Base-by-base conservation (phyloP, 2,329 filamentous ascomycete species). In the Cryphonectria naterciae region DNA sequence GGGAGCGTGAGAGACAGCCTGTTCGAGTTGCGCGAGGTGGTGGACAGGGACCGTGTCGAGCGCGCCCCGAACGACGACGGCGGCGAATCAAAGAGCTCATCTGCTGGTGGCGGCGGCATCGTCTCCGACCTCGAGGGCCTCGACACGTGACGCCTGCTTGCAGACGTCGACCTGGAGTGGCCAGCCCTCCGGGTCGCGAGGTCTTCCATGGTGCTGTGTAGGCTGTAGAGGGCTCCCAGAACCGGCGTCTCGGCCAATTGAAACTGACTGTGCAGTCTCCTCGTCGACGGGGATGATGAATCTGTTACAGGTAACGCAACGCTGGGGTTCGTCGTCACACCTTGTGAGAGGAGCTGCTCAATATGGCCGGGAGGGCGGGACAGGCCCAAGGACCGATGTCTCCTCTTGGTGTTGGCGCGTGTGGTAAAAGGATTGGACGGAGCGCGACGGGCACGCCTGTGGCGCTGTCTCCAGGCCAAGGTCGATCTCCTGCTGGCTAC, bases 1-100 rank as follows among this genome's bases (percentile, higher is more conserved):
- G 88, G 88, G 13, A 91, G 81, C 1, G 88, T 90, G 37, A 91
- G 80, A 0, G 88, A 90, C 28, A 91, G 83, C 68, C 88, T 83
- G 76, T 90, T 89, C 39, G 85, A 83, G 73, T 85, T 85, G 49
- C 88, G 82, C 28, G 86, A 87, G 19, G 85, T 80, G 37, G 83
- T 83, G 6, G 88, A 89, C 22, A 83, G 83, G 19, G 87, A 87
- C 46, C 86, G 85, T 68, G 83, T 81, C 11, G 84, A 84, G 54
- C 85, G 85, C 58, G 81, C 82, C 60, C 81, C 79, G 19, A 79
- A 77, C 13, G 72, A 73, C 7, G 70, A 62, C 25, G 74, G 56
- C 80, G 79, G 52, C 79, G 76, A 35, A 82, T 76, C 32, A 80
- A 78, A 32, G 79, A 80, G 22, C 83, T 80, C 73, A 80, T 79